A percentile compares a stretch with the other conserved stretches of the same genome.
phyloP scores from a whole-genome alignment of 768 basidiomycete genomes.

The Hirschioporus abietinus region DNA sequence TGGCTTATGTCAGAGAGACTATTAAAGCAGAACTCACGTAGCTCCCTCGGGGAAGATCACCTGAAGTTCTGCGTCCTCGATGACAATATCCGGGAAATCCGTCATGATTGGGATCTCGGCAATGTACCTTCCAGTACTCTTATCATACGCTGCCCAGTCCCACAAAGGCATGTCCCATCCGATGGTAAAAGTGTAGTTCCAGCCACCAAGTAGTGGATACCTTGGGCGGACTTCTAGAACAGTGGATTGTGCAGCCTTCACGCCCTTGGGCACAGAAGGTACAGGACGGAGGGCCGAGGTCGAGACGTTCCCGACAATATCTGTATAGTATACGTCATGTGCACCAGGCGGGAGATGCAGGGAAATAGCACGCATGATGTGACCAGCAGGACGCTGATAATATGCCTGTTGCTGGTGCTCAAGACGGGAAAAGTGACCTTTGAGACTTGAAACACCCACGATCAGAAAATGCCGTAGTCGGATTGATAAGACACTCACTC shows the following conservation, averaged over 20 bases:
- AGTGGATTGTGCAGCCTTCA: conserved; percentile 49
- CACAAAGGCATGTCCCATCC: conserved; percentile 88
- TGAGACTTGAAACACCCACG: conserved; percentile 50
- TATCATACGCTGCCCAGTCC: conserved; percentile 66
- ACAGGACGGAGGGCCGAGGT: conserved; percentile 78
- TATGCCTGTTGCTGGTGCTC: conserved; percentile 75
- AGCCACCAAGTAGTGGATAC: conserved; percentile 92
- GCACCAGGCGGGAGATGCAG: conserved; percentile 81
- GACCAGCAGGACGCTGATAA: conserved; percentile 59
- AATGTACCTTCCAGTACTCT: conserved; percentile 56
- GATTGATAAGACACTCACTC: conserved; percentile 45
- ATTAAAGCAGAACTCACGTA: conserved; percentile 52
- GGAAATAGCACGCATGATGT: conserved; percentile 67
- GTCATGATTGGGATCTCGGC: conserved; percentile 86
- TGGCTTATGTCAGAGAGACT: background rate
- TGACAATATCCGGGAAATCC: conserved; percentile 68
- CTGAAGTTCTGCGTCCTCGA: conserved; percentile 72
- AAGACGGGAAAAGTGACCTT: conserved; percentile 93
- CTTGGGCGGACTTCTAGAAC: conserved; percentile 81
- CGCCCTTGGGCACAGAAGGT: conserved; percentile 57
- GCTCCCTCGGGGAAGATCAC: conserved; percentile 95
- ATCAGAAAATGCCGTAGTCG: conserved; percentile 9
- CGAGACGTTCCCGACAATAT: conserved; percentile 93
- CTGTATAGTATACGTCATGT: conserved; percentile 82
- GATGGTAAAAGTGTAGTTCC: conserved; percentile 94